Base-by-base conservation (phyloP, 2,329 filamentous ascomycete genomes). In the Neonectria ditissima region DNA sequence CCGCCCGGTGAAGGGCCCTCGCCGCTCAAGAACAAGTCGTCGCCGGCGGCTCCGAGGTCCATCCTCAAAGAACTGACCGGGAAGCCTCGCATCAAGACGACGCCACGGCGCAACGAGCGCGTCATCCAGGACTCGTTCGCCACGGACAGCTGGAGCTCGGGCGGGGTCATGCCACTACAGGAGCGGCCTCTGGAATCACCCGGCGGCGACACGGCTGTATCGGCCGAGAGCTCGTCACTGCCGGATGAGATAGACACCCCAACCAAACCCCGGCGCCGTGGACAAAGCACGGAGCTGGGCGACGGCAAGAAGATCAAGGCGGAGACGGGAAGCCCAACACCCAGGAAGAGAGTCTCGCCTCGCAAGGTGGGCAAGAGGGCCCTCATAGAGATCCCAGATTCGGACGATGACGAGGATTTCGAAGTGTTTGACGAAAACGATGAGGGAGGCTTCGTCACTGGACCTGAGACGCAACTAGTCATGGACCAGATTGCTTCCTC, bases 61-160 rank as follows among this genome's bases (percentile, higher is more conserved):
- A 65, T 70, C 16, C 65, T 69, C 10, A 71, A 67, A 22, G 63
- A 71, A 54, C 55, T 72, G 6, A 60, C 67, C 2, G 74, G 72
- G 3, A 66, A 69, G 41, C 59, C 69, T 0, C 69, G 69, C 32
- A 72, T 66, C 4, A 28, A 68, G 5, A 63, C 50, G 5, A 68
- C 69, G 4, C 67, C 66, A 8, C 67, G 66, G 34, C 62, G 61
- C 11, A 61, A 68, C 20, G 68, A 78, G 7, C 65, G 80, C n/a
- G 78, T 81, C 2, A 80, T 85, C 20, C 75, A 83, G 54, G 83
- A 85, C 60, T 83, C 83, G 9, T 84, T 78, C 67, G 80, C 77
- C 18, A 78, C 78, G 5, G 74, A 74, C n/a, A 78, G 74, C 28
- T 76, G 73, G 74, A 67, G 59, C 5, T 73, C 78, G 1, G 56